Base-by-base conservation (phyloP, 495 filamentous ascomycete genomes). In the Penicillium antarcticum region DNA sequence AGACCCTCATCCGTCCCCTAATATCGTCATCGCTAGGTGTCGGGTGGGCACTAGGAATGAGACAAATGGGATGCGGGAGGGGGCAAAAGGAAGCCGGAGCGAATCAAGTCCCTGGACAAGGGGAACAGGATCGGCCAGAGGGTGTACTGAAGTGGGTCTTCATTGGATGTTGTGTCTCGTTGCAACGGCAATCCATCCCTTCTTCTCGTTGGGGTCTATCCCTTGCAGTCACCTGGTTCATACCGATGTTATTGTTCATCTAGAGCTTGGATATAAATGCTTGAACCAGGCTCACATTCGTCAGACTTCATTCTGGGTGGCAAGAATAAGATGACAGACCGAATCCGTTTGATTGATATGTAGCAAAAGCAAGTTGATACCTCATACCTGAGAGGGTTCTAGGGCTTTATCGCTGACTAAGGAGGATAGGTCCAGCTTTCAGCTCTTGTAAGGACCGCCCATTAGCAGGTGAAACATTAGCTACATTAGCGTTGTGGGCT, bases 101-200 rank as follows among this genome's bases (percentile, higher is more conserved):
- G 57, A 66, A 66, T 66, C 62, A 66, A 35, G 17, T 31, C 56
- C 56, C 62, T 65, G 53, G 48, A 17, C 26, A 49, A 66, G 60
- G 62, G 55, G 57, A 52, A 52, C 34, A 61, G 41, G 60, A 61
- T 63, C 56, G 48, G 8, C 62, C 48, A 41, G 41, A 65, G 56
- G 62, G 52, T 65, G 50, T 57, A 56, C 43, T 17, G 14, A 40
- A 58, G 60, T 55, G 62, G 62, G 57, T 53, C 60, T 55, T 51
- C 57, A 66, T 61, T 63, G 62, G 57, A 50, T 55, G 40, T 45
- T 49, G 60, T 66, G 56, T 65, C 60, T 66, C 62, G 57, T 63
- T 56, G 57, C 57, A 56, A 58, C 47, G 40, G 57, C 56, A 63
- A 55, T 57, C 38, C 34, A 53, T 54, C 57, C 61, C 54, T 61